Evolutionary conservation across 768 basidiomycete genomes (phyloP), one percentile per base, ranked within the genome.

Genomic region (Macrocybe gigantea): DNA sequence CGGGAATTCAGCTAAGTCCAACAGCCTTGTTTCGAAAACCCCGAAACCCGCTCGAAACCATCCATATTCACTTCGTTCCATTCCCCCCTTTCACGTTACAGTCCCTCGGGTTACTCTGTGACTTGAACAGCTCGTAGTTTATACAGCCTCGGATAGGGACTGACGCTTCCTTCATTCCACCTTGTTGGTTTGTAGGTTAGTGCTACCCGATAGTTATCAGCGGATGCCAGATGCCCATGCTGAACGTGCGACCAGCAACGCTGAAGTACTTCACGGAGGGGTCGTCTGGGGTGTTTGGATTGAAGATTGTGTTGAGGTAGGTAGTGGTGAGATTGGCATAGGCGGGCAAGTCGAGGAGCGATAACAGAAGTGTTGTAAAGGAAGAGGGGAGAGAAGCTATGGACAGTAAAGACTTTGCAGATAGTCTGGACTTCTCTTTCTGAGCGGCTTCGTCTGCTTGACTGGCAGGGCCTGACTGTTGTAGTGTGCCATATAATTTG

Each of bases 331-430:
- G 76, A 60, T 96, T 94, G 6, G 88, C 83, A 64, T 98, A 99
- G 0, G 96, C 96, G 2, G 96, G 96, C 0, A 93, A 93, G 71
- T 99, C 96, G 54, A 98, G 78, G 47, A 94, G 68, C 40, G 86
- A 85, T 9, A 98, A 77, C 31, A 99, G 72, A 53, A 93, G 80
- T 1, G 88, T 86, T 2, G 92, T 89, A 61, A 95, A 86, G 3
- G 88, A 87, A 0, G 86, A 84, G 0, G 88, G 88, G 22, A 92
- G 76, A 3, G 79, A 78, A 29, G 80, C 68, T 5, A 89, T 65
- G 6, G 82, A 79, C 10, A 77, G 60, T 41, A 68, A 58, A 52
- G 73, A 66, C 49, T 64, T 59, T 9, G 67, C 60, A 12, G 72
- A 66, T 33, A 63, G 45, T 49, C 64, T 64, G 36, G 56, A 9